These are phyloP conservation scores for Boletales sp. DNA, from an alignment of 768 basidiomycete genomes.

Conservation along the genomic window DNA sequence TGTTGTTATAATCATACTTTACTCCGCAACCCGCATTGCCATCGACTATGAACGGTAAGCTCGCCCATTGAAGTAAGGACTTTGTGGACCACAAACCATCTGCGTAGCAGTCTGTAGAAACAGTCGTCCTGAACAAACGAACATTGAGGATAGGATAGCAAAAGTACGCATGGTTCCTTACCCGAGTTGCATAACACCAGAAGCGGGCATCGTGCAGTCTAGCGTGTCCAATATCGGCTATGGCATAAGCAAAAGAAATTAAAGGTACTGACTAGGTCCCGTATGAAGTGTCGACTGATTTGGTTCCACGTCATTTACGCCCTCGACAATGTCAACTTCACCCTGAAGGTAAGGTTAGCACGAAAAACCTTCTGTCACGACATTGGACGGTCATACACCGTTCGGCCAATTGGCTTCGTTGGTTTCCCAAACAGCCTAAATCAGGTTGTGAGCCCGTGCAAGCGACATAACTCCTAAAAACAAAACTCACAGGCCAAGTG, in stretches of 20 bases:
- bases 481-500: conserved; percentile 34
- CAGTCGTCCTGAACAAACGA: conserved; percentile 12
- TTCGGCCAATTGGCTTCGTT: conserved; percentile 22
- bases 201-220: conserved; percentile 29
- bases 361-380: not conserved
- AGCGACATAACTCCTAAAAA: not conserved
- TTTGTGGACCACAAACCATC: conserved; percentile 10
- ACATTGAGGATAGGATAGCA: not conserved
- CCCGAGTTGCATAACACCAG: conserved; percentile 23
- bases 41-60: conserved; percentile 17
- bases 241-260: not conserved
- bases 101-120: conserved; percentile 22
- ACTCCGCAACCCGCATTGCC: conserved; percentile 40
- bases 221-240: not conserved
- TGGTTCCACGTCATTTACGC: conserved; percentile 51
- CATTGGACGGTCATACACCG: conserved; percentile 12
- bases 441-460: conserved; percentile 2
- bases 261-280: conserved; percentile 34
- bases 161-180: not conserved
- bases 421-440: conserved; percentile 29
- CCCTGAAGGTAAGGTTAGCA: conserved; percentile 18
- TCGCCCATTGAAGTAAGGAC: not conserved
- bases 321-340: conserved; percentile 31
- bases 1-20: conserved; percentile 14
- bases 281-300: conserved; percentile 60